These are phyloP conservation scores for Dactylellina cionopaga DNA, from an alignment of 2,329 filamentous ascomycete species.

Conservation along the genomic window DNA sequence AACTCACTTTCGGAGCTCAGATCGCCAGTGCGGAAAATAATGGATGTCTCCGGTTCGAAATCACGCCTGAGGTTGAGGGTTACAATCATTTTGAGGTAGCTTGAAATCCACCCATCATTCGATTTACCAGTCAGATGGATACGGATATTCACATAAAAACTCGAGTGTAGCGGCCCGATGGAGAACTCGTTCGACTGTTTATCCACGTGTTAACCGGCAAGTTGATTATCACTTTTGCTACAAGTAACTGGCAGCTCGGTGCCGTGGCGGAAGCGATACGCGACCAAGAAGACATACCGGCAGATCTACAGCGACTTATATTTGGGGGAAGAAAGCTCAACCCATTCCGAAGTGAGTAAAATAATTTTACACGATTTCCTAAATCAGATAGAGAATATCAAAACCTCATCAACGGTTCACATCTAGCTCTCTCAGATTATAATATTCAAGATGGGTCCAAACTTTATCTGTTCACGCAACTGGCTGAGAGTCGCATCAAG, in stretches of 20 bases:
- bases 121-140: background rate
- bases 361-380: background rate
- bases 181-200: conserved; percentile 75
- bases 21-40: conserved; percentile 62
- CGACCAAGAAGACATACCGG: conserved; percentile 96
- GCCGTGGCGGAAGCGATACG: conserved; percentile 97
- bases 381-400: no score
- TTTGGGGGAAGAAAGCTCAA: conserved; percentile 90
- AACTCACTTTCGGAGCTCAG: conserved; percentile 64
- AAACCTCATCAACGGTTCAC: no score
- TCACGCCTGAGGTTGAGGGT: conserved; percentile 58
- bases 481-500: no score
- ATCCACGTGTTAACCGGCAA: conserved; percentile 83
- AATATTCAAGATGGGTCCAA: background rate
- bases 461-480: background rate
- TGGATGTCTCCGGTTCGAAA: conserved; percentile 64
- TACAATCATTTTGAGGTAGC: background rate
- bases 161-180: background rate
- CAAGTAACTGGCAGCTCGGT: conserved; percentile 81
- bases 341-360: background rate
- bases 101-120: background rate
- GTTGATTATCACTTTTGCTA: conserved; percentile 70
- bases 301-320: conserved; percentile 94
- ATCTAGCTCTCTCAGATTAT: conserved; percentile 7
- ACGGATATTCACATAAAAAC: background rate